These are phyloP conservation scores for Haberlea rhodopensis DNA, from an alignment of 257 asterid species.

Conservation along the genomic window DNA sequence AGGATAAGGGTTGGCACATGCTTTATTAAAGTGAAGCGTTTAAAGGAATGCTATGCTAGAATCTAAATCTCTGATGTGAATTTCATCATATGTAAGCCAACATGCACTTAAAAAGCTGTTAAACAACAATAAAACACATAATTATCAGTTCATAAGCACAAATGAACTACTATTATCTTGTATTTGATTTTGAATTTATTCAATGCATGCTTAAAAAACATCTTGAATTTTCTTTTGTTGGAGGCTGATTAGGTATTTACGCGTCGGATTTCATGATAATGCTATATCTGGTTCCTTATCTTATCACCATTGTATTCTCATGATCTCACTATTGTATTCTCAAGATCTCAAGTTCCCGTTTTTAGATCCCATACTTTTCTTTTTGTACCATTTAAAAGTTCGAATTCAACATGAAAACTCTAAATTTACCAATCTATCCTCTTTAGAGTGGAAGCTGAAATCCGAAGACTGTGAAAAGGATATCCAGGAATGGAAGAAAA, in stretches of 20 bases:
- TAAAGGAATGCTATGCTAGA: background rate
- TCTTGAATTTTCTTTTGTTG: background rate
- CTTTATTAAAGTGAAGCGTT: background rate
- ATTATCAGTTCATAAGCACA: background rate
- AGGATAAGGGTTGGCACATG: background rate
- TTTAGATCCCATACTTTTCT: background rate
- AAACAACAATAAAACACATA: background rate
- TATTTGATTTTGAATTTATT: background rate
- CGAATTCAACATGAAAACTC: constrained; percentile 15
- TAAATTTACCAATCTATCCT: constrained; percentile 6
- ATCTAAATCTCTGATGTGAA: background rate
- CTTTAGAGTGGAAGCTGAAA: constrained; percentile 71
- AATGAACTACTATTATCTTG: background rate
- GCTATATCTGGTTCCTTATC: constrained; percentile 12
- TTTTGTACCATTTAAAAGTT: constrained; percentile 7
- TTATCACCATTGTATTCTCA: constrained; percentile 22
- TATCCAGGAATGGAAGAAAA: constrained; percentile 80
- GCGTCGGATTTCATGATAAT: constrained; percentile 17
- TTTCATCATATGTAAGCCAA: background rate
- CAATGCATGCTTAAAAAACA: background rate
- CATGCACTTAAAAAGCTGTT: background rate
- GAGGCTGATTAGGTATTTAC: constrained; percentile 19
- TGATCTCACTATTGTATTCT: constrained; percentile 13
- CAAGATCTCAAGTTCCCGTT: constrained; percentile 9
- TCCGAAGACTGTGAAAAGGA: constrained; percentile 82